Evolutionary conservation across 108 stramenopile genomes (phyloP).

Genomic region (Pseudonitzschia multistriata): DNA sequence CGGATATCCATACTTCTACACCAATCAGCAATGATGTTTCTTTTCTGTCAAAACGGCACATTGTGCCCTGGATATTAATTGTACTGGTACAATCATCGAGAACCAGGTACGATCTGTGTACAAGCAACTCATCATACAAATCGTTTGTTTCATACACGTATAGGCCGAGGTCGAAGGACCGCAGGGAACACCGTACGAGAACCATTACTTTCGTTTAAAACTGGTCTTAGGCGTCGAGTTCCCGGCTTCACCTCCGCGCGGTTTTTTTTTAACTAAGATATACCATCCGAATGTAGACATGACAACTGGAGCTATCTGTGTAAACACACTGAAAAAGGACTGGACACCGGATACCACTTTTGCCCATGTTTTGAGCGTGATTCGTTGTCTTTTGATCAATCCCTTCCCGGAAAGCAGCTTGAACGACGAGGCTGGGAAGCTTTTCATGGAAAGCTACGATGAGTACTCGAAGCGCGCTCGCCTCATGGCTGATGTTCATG

Average conservation of each 20-base stretch:
- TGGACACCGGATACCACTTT: slow-evolving; percentile 91
- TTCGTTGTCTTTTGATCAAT: slow-evolving; percentile 97
- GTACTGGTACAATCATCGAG: no score
- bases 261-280: slow-evolving; percentile 97
- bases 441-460: slow-evolving; percentile 98
- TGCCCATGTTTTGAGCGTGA: slow-evolving; percentile 93
- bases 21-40: no score
- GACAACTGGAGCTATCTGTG: slow-evolving; percentile 95
- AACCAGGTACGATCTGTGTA: no score
- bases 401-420: slow-evolving; percentile 98
- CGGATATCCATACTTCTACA: no score
- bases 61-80: no score
- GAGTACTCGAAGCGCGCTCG: slow-evolving; percentile 93
- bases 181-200: slow-evolving; percentile 94
- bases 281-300: slow-evolving; percentile 98
- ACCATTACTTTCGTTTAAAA: slow-evolving; percentile 91
- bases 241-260: slow-evolving; percentile 92
- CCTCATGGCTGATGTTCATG: slow-evolving; percentile 95
- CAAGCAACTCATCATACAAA: slow-evolving; percentile 7
- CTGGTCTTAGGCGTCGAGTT: slow-evolving; percentile 84
- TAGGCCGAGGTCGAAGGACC: slow-evolving; percentile 95
- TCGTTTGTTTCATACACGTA: background rate
- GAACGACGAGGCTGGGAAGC: slow-evolving; percentile 99
- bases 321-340: slow-evolving; percentile 97
- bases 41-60: no score